Base-by-base conservation (phyloP, 306 rosid genomes). In the Cicer judaicum region DNA sequence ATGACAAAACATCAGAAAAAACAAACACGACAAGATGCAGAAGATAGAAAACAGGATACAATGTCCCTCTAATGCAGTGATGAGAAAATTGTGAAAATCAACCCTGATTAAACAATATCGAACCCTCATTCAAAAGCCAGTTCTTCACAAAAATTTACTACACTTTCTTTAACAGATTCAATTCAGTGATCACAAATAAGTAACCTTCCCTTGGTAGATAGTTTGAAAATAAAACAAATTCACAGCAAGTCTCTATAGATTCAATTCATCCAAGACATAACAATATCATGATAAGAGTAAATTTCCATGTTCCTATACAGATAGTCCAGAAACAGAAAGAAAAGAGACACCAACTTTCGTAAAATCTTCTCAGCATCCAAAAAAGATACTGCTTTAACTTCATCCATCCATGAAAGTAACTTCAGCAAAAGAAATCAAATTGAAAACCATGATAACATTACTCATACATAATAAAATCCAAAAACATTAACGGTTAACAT, bases 81-180 rank as follows among this genome's bases (percentile, higher is more conserved):
- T 67, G 77, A 68, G 39, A 81, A 83, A 24, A 57, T 70, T 72
- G 79, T 68, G 43, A 64, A 79, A 10, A 85, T 40, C 62, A 87
- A 79, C 11, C 70, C 71, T 68, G 75, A 70, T 53, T 8, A 40
- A 14, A 41, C 6, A 2, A 13, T 10, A 12, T 16, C 0, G 2
- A 59, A 12, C 3, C 65, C 43, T 12, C 69, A 5, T 41, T 50
- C 36, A 64, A 64, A 59, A 59, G 5, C 59, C 1, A 6, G 41
- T 29, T 59, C 16, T 59, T 59, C 65, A 59, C 18, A 34, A 29
- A 34, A 10, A 16, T 1, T 54, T 10, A 29, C 36, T 29, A 59
- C 16, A 57, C 15, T 56, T 21, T 42, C 2, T 5, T 29, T 44
- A 53, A 60, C 47, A 62, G 74, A 14, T 43, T 54, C 78, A 40